Percentiles rank a stretch among this genome's conserved stretches.
phyloP scores from a whole-genome alignment of 805 yeast species.

The Ogataea nonfermentans region DNA sequence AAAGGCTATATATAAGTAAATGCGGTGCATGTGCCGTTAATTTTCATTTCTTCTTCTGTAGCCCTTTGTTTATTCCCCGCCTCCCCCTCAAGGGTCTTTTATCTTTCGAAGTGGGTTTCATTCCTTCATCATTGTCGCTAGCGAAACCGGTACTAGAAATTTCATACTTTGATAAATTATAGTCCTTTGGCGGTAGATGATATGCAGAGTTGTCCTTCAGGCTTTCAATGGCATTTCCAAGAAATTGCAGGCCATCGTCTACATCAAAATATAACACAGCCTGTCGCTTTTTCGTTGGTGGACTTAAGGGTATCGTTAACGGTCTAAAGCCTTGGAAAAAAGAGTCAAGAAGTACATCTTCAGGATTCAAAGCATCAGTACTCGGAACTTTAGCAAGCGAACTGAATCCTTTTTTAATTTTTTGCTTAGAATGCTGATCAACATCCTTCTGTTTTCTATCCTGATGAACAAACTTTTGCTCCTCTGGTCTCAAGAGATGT shows the following conservation, averaged over 20 bases:
- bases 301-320: slow-evolving; percentile 32
- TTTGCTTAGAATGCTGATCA: slow-evolving; percentile 13
- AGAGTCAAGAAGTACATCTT: slow-evolving; percentile 34
- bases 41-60: slow-evolving; percentile 6
- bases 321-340: slow-evolving; percentile 38
- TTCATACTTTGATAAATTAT: slow-evolving; percentile 21
- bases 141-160: slow-evolving; percentile 28
- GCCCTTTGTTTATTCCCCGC: not conserved
- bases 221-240: slow-evolving; percentile 20
- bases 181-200: slow-evolving; percentile 15
- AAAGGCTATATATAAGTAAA: slow-evolving; percentile 5
- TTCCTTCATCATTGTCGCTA: slow-evolving; percentile 15
- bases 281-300: slow-evolving; percentile 27
- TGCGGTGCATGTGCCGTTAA: not conserved
- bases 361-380: slow-evolving; percentile 32
- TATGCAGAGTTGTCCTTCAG: not conserved
- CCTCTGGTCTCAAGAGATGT: slow-evolving; percentile 10
- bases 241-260: slow-evolving; percentile 32
- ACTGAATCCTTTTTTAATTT: slow-evolving; percentile 33
- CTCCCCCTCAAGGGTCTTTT: slow-evolving; percentile 4
- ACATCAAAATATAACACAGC: slow-evolving; percentile 34
- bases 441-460: not conserved
- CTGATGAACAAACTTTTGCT: slow-evolving; percentile 4
- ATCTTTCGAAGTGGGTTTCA: not conserved
- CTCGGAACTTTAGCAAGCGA: slow-evolving; percentile 36